Evolutionary conservation across 768 basidiomycete species (phyloP).

Genomic region (Boletellus sp.): DNA sequence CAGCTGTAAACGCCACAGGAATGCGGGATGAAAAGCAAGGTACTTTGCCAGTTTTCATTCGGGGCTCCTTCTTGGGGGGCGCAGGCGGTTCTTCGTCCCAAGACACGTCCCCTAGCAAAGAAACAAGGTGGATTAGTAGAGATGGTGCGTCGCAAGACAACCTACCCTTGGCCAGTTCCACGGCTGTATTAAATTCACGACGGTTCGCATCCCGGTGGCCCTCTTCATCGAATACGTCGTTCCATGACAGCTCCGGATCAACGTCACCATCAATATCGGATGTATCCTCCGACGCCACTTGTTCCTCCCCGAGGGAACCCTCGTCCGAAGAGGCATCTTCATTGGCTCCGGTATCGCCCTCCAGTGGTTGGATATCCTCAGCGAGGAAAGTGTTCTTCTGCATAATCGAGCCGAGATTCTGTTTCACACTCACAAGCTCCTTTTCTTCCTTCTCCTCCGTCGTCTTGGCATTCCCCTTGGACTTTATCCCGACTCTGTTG

Average conservation of each 20-base stretch:
- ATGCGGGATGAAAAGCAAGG: neutral
- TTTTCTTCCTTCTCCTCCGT: constrained; percentile 29
- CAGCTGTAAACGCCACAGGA: constrained; percentile 8
- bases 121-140: constrained; percentile 6
- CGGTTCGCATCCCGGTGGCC: constrained; percentile 24
- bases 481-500: constrained; percentile 53
- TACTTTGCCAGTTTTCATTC: constrained; percentile 95
- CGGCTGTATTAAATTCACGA: constrained; percentile 4
- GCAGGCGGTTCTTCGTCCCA: constrained; percentile 35
- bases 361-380: constrained; percentile 74
- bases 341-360: constrained; percentile 41
- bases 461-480: constrained; percentile 51
- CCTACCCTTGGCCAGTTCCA: constrained; percentile 20
- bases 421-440: constrained; percentile 64
- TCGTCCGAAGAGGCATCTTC: constrained; percentile 30
- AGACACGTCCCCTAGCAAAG: constrained; percentile 25
- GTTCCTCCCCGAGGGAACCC: constrained; percentile 41
- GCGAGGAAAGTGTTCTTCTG: constrained; percentile 85
- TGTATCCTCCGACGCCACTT: constrained; percentile 34
- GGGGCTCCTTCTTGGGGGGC: constrained; percentile 53
- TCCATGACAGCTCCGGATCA: constrained; percentile 70
- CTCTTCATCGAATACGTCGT: constrained; percentile 75
- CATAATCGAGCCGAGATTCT: constrained; percentile 82
- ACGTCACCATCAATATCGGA: constrained; percentile 31
- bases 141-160: constrained; percentile 5